Conservation (phyloP, 2,329 filamentous ascomycete genomes). For the Arachnopeziza araneosa region DNA sequence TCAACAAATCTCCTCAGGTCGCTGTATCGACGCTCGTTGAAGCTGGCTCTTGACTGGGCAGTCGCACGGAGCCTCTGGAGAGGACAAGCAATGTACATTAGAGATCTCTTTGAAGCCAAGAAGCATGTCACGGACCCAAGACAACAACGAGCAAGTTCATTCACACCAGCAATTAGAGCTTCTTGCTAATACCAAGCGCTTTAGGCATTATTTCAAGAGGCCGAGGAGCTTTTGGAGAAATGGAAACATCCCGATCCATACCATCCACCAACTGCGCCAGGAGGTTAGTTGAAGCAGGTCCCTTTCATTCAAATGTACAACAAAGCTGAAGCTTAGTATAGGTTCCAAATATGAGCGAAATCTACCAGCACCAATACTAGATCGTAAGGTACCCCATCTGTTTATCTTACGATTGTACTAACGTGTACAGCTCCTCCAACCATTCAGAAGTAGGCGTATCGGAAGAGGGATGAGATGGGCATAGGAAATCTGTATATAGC, state of each 20-base stretch:
- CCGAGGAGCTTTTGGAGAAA: conserved; percentile 78
- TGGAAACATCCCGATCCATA: conserved; percentile 99
- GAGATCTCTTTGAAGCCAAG: conserved; percentile 92
- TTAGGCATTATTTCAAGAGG: conserved; percentile 79
- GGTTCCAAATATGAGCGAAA: conserved; percentile 97
- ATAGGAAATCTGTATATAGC: conserved; percentile 15
- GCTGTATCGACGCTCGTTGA: conserved; percentile 88
- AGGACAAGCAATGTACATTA: conserved; percentile 92
- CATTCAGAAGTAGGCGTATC: conserved; percentile 16
- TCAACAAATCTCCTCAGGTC: conserved; percentile 39
- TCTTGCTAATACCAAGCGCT: conserved; percentile 10
- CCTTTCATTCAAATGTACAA: not conserved
- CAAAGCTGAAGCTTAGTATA: conserved; percentile 32
- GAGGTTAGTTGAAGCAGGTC: conserved; percentile 57
- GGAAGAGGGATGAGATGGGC: not conserved
- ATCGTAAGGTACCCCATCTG: conserved; percentile 62
- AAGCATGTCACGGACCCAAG: conserved; percentile 76
- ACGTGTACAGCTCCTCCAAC: conserved; percentile 25
- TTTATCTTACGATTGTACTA: not conserved
- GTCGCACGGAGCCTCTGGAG: conserved; percentile 92
- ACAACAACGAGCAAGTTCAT: conserved; percentile 60
- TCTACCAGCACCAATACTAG: conserved; percentile 70
- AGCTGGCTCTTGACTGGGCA: conserved; percentile 91
- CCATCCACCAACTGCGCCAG: conserved; percentile 80
- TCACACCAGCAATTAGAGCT: not conserved